A percentile compares a stretch with the other conserved stretches of the same genome.
phyloP scores from a whole-genome alignment of 495 filamentous ascomycete genomes.

The Chaetomium tenue region DNA sequence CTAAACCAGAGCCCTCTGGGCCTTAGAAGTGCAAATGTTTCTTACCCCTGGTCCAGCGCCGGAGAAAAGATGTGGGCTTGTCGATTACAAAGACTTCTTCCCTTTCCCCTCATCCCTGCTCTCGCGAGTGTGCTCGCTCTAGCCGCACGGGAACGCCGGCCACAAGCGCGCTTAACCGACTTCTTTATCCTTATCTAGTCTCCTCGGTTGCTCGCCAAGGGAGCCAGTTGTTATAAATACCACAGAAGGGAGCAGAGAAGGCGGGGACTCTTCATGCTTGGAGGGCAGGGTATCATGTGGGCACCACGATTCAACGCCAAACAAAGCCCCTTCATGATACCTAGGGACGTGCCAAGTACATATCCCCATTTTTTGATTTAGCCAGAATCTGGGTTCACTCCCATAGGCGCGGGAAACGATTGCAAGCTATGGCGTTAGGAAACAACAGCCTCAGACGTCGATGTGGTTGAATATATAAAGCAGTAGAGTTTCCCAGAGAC shows the following conservation, averaged over 20 bases:
- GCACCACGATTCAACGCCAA: constrained; percentile 3
- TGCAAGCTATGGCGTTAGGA: neutral
- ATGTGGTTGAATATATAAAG: constrained; percentile 8
- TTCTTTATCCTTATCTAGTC: neutral
- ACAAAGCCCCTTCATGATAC: neutral
- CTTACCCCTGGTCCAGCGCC: too few relatives aligned
- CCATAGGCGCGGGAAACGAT: constrained; percentile 2
- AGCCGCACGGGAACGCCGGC: neutral
- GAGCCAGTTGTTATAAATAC: neutral
- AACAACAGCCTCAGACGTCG: neutral
- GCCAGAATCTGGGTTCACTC: constrained; percentile 13
- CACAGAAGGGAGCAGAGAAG: neutral
- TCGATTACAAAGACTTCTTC: neutral
- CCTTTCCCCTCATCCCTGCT: neutral
- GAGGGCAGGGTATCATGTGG: neutral
- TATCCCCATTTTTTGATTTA: constrained; percentile 14
- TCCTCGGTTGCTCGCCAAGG: neutral
- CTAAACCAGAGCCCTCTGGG: too few relatives aligned
- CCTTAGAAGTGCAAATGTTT: too few relatives aligned
- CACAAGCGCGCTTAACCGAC: neutral
- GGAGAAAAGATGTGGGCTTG: too few relatives aligned
- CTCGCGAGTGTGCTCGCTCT: neutral
- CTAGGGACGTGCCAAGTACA: neutral
- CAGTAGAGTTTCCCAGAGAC: neutral
- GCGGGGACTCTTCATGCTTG: neutral